phyloP scores from a whole-genome alignment of 805 yeast genomes.

The Yarrowia alimentaria region DNA sequence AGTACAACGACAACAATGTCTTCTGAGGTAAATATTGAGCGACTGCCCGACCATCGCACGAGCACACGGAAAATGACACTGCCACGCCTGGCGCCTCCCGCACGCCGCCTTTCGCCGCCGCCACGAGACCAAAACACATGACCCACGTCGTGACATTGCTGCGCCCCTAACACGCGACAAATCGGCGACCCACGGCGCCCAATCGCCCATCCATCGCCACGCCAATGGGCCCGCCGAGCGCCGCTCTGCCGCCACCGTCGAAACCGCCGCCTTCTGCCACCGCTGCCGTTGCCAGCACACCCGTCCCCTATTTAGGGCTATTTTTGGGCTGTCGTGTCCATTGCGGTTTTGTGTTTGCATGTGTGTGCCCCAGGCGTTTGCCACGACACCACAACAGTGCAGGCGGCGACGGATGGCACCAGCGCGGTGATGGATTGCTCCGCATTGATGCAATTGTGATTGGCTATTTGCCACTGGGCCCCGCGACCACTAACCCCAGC shows the following conservation, averaged over 20 bases:
- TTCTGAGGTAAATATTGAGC: conserved; percentile 27
- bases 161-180: conserved; percentile 27
- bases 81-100: conserved; percentile 7
- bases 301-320: conserved; percentile 13
- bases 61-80: too few relatives aligned
- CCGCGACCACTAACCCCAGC: too few relatives aligned
- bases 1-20: conserved; percentile 28
- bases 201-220: conserved; percentile 14
- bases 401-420: conserved; percentile 8
- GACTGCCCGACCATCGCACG: too few relatives aligned
- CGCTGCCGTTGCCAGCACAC: not conserved
- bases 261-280: too few relatives aligned
- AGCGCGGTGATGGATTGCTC: conserved; percentile 18
- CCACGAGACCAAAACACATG: conserved; percentile 14
- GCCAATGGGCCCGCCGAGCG: too few relatives aligned
- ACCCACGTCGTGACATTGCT: conserved; percentile 23
- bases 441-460: conserved; percentile 23
- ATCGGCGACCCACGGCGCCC: conserved; percentile 11
- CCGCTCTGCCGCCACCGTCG: too few relatives aligned
- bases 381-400: conserved; percentile 25
- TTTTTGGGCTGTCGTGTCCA: conserved; percentile 21
- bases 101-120: conserved; percentile 1
- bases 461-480: conserved; percentile 10
- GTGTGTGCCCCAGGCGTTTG: conserved; percentile 26
- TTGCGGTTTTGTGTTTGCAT: conserved; percentile 27